Evolutionary conservation across 805 yeast species (phyloP).

Genomic region (Myxozyma nipponensis): DNA sequence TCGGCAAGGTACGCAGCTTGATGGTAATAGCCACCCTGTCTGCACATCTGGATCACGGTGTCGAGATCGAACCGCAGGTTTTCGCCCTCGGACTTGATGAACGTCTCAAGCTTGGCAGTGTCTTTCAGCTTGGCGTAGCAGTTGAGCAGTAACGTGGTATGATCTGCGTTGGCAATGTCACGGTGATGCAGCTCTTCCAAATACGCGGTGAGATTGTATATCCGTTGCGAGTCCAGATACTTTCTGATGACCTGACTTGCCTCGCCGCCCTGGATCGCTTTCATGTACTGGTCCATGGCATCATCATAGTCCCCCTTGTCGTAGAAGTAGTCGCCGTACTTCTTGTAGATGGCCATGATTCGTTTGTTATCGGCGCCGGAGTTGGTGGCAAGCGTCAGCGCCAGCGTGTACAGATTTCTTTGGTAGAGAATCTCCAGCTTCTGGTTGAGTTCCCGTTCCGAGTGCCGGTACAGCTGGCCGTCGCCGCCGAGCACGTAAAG

Average conservation of each 20-base stretch:
- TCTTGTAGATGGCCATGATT: slow-evolving; percentile 38
- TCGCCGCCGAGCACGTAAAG: slow-evolving; percentile 65
- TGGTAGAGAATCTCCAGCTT: slow-evolving; percentile 66
- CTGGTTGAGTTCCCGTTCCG: slow-evolving; percentile 62
- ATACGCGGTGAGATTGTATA: slow-evolving; percentile 58
- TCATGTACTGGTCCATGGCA: slow-evolving; percentile 72
- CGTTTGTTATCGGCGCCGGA: slow-evolving; percentile 34
- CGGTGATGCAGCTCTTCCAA: slow-evolving; percentile 56
- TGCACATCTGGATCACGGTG: slow-evolving; percentile 61
- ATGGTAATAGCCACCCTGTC: slow-evolving; percentile 62
- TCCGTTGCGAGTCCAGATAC: slow-evolving; percentile 73
- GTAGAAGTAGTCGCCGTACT: slow-evolving; percentile 71
- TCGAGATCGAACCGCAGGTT: slow-evolving; percentile 56
- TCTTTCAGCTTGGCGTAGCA: slow-evolving; percentile 74
- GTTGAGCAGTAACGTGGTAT: slow-evolving; percentile 72
- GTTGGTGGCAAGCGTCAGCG: slow-evolving; percentile 60
- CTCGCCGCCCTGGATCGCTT: slow-evolving; percentile 51
- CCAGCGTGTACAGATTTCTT: slow-evolving; percentile 67
- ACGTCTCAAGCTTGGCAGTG: slow-evolving; percentile 52
- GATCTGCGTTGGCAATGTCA: slow-evolving; percentile 66
- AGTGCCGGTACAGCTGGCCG: slow-evolving; percentile 65
- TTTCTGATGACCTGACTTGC: slow-evolving; percentile 75
- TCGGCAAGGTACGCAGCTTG: slow-evolving; percentile 69
- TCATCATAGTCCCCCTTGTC: slow-evolving; percentile 60
- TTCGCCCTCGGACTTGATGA: slow-evolving; percentile 46